These are phyloP conservation scores for Thalassiosira mediterranea DNA, from an alignment of 352 stramenopile species.

Conservation along the genomic window DNA sequence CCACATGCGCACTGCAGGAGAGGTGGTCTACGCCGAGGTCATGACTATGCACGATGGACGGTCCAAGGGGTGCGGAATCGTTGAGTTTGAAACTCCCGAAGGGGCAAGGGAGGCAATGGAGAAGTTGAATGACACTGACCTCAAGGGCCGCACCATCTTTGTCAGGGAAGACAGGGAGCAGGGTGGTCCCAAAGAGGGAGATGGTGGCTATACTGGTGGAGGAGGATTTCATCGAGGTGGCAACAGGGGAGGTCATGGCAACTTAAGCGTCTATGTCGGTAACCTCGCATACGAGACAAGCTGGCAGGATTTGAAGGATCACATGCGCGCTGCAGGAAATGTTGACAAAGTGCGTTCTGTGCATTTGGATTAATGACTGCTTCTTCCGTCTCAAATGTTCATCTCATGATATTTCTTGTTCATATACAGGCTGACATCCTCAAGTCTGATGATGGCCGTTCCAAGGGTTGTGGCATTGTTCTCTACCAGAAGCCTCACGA, in stretches of 20 bases:
- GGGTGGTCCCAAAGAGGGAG: conserved; percentile 7
- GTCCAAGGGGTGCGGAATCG: conserved; percentile 89
- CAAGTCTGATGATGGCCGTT: conserved; percentile 85
- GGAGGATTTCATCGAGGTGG: conserved; percentile 2
- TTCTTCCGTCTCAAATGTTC: neutral
- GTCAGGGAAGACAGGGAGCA: conserved; percentile 93
- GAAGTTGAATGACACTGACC: conserved; percentile 90
- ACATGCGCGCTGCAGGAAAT: conserved; percentile 82
- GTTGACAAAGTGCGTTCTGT: conserved; percentile 66
- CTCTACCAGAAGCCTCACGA: conserved; percentile 84
- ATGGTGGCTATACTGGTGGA: conserved; percentile 9
- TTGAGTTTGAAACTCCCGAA: conserved; percentile 79
- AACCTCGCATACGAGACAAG: conserved; percentile 77
- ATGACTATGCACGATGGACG: conserved; percentile 86
- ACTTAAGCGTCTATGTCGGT: conserved; percentile 79
- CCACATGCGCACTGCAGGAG: conserved; percentile 77
- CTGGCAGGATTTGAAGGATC: conserved; percentile 87
- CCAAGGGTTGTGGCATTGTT: conserved; percentile 86
- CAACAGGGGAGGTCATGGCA: conserved; percentile 7
- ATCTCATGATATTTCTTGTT: neutral
- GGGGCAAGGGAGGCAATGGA: conserved; percentile 89
- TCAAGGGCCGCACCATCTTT: conserved; percentile 94
- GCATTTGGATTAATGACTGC: neutral
- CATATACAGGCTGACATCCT: conserved; percentile 74
- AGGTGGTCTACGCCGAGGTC: conserved; percentile 80